Conservation (phyloP, 306 rosid species). For the Pyrus communis region DNA sequence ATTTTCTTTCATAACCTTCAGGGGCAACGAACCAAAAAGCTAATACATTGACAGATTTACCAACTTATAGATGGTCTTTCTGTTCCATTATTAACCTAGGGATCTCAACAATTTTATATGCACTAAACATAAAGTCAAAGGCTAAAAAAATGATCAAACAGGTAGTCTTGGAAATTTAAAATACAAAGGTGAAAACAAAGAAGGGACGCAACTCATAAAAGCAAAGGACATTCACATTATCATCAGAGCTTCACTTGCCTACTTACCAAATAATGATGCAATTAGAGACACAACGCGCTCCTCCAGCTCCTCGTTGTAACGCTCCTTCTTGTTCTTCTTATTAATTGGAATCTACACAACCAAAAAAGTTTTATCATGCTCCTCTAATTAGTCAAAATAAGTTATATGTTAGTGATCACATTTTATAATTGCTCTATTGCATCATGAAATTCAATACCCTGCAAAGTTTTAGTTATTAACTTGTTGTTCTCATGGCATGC, state of each 20-base stretch:
- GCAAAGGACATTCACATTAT: neutral
- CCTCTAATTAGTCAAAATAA: neutral
- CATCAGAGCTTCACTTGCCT: slow-evolving; percentile 43
- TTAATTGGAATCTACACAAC: slow-evolving; percentile 51
- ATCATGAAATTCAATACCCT: neutral
- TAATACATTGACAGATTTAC: neutral
- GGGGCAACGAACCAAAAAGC: neutral
- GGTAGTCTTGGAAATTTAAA: neutral
- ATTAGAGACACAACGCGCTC: slow-evolving; percentile 77
- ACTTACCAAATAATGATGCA: slow-evolving; percentile 96
- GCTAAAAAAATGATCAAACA: neutral
- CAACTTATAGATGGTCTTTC: neutral
- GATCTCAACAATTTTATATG: neutral
- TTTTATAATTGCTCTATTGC: neutral
- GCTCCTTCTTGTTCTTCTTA: slow-evolving; percentile 84
- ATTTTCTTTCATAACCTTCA: neutral
- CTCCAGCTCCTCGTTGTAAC: slow-evolving; percentile 87
- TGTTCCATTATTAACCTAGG: neutral
- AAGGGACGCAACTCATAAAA: neutral
- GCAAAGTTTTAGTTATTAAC: neutral
- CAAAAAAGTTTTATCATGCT: slow-evolving; percentile 22
- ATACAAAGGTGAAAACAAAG: neutral
- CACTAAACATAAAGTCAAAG: neutral
- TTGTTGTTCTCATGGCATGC: neutral
- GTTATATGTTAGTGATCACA: neutral